A percentile compares a stretch with the other conserved stretches of the same genome.
Evolutionary conservation across 805 yeast species (phyloP).

Genomic region (Monosporozyma solicola): DNA sequence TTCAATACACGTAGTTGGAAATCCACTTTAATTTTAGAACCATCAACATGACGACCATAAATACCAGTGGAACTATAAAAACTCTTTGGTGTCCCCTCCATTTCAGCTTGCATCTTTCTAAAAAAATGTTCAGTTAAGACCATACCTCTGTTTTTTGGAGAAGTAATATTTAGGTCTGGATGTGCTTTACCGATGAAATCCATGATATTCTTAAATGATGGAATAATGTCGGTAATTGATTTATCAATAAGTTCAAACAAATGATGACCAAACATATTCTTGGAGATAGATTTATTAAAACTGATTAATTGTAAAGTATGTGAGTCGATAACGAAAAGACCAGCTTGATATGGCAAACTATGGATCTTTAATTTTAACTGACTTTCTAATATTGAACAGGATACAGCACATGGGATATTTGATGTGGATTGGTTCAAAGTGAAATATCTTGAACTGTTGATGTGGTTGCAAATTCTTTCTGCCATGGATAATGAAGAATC

Average conservation of each 20-base stretch:
- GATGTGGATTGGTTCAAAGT: slow-evolving; percentile 41
- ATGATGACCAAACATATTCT: slow-evolving; percentile 66
- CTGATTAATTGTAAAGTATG: slow-evolving; percentile 46
- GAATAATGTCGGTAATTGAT: slow-evolving; percentile 50
- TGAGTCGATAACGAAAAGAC: slow-evolving; percentile 63
- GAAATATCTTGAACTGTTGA: slow-evolving; percentile 56
- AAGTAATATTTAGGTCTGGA: slow-evolving; percentile 31
- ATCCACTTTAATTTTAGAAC: slow-evolving; percentile 56
- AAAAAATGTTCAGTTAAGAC: slow-evolving; percentile 90
- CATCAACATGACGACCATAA: slow-evolving; percentile 62
- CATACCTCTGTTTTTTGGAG: slow-evolving; percentile 46
- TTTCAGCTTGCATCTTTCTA: slow-evolving; percentile 52
- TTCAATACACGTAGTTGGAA: slow-evolving; percentile 69
- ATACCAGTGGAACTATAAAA: slow-evolving; percentile 60
- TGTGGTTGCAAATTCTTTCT: slow-evolving; percentile 33
- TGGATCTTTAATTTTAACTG: slow-evolving; percentile 55
- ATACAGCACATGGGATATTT: slow-evolving; percentile 65
- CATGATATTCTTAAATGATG: slow-evolving; percentile 43
- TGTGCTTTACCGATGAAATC: slow-evolving; percentile 28
- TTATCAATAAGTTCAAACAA: slow-evolving; percentile 36
- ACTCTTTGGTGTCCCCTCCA: slow-evolving; percentile 37
- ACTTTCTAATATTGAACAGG: slow-evolving; percentile 47
- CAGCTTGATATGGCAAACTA: slow-evolving; percentile 79
- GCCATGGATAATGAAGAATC: slow-evolving; percentile 26
- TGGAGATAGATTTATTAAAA: slow-evolving; percentile 69